Evolutionary conservation across 805 yeast genomes (phyloP).

Genomic region (Sugiyamaella boreocaroliniensis): DNA sequence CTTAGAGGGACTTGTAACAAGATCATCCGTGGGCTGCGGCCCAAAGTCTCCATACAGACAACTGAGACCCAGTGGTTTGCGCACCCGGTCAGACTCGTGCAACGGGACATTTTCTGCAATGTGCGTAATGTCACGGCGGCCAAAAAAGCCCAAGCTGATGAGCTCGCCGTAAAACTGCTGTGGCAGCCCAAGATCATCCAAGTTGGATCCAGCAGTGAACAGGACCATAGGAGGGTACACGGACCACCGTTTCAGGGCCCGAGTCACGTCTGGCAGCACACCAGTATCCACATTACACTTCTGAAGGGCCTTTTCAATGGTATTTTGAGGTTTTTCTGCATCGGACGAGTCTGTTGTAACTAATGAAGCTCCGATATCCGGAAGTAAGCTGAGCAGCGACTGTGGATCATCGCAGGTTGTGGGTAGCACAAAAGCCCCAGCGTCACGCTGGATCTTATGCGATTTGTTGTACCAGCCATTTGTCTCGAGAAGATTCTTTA

Average conservation of each 20-base stretch:
- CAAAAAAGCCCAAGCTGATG: slow-evolving; percentile 20
- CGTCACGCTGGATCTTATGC: neutral
- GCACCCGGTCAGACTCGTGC: slow-evolving; percentile 42
- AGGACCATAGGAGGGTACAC: slow-evolving; percentile 63
- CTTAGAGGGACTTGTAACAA: slow-evolving; percentile 30
- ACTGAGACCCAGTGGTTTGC: slow-evolving; percentile 56
- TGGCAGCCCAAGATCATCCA: neutral
- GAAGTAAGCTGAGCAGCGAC: neutral
- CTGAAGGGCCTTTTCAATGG: neutral
- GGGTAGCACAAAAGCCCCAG: neutral
- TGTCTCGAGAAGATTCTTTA: slow-evolving; percentile 12
- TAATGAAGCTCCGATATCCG: neutral
- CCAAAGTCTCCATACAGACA: slow-evolving; percentile 68
- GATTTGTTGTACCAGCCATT: slow-evolving; percentile 3
- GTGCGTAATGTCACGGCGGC: slow-evolving; percentile 39
- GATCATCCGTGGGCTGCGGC: slow-evolving; percentile 15
- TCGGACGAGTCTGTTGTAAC: neutral
- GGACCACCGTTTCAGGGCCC: slow-evolving; percentile 47
- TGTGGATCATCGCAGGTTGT: neutral
- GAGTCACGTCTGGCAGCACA: neutral
- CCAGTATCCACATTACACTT: neutral
- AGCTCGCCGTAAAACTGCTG: slow-evolving; percentile 21
- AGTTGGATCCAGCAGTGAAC: slow-evolving; percentile 40
- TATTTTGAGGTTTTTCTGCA: neutral
- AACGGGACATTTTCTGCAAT: slow-evolving; percentile 71